Evolutionary conservation across 345 rosid species (phyloP), one percentile per base, ranked within the genome.

Genomic region (Lenwebbia sp.): DNA sequence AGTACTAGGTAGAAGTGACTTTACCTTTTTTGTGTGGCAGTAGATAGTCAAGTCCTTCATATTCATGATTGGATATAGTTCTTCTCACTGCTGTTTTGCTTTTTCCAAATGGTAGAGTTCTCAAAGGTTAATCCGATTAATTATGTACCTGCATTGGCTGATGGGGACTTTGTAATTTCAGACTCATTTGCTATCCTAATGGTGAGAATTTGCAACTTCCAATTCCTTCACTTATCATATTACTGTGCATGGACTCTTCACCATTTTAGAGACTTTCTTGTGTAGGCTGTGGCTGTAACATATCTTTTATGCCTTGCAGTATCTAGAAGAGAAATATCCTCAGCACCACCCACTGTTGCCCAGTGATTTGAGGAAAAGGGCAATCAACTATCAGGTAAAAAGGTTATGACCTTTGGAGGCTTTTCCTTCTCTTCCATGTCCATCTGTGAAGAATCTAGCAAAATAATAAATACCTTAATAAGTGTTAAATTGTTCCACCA

Each of bases 241-340:
- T 70, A 2, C 47, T 70, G 26, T 47, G 47, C 78, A 33, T 70
- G 40, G 41, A 65, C 41, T 65, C 76, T 30, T 30, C 76, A 65
- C 33, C 76, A 65, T 65, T 65, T 30, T 7, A 65, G 47, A 33
- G 47, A 70, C 47, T 70, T 70, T 70, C 81, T 70, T 70, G 81
- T 21, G 81, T 70, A 33, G 81, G 81, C 26, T 37, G 47, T 70
- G 81, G 81, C 13, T 37, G 47, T 70, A 70, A 60, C 7, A 1
- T 40, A 15, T 30, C 41, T 56, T 85, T 89, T 40, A 15, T 83
- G 55, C 58, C 50, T 41, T 78, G 51, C 87, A 96, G 98, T 95
- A 95, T 90, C 85, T 96, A 84, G 99, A 96, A 87, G 98, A 94
- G 88, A 95, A 94, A 88, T 95, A 92, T 88, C 98, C 98, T 75